Evolutionary conservation across 176 grass and related monocot genomes (phyloP), one percentile per base, ranked within the genome.

Genomic region (Pharus latifolius): DNA sequence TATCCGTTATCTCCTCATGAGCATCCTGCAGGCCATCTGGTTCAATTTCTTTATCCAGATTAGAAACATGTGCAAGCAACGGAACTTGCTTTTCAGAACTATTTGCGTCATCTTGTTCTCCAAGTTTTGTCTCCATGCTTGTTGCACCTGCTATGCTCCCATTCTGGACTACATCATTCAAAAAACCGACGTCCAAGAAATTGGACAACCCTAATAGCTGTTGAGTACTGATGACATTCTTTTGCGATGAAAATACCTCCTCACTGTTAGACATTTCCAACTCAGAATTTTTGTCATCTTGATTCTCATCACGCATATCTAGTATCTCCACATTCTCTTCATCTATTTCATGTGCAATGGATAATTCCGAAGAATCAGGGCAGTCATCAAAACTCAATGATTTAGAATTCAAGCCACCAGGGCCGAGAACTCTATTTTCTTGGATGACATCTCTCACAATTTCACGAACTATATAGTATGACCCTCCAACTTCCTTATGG

Each of bases 401-500:
- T 56, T 77, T 89, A 65, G 91, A 50, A 69, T 82, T 80, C 72
- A 90, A 82, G 38, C 83, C 83, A 19, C 95, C 95, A 69, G 95
- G 87, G 27, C 95, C 95, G 22, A 98, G 69, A 69, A 98, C 72
- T 56, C 63, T 90, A 75, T 98, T 98, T 73, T 98, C 90, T 79
- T 98, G 90, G 62, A 98, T 98, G 76, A 98, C 83, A 65, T 98
- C 95, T 63, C 95, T 79, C 65, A 98, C 72, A 50, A 98, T 93
- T 52, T 98, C 90, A 56, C 95, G 90, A 54, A 98, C 81, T 60
- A 81, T 98, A 78, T 98, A 98, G 40, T 91, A 98, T 8, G 95
- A 98, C 22, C 95, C 95, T 61, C 95, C 95, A 56, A 93, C 89
- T 86, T 94, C 90, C 81, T 93, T 98, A 10, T 98, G 95, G 47